Evolutionary conservation across 352 stramenopile species (phyloP).

Genomic region (Peronosclerospora sorghi): DNA sequence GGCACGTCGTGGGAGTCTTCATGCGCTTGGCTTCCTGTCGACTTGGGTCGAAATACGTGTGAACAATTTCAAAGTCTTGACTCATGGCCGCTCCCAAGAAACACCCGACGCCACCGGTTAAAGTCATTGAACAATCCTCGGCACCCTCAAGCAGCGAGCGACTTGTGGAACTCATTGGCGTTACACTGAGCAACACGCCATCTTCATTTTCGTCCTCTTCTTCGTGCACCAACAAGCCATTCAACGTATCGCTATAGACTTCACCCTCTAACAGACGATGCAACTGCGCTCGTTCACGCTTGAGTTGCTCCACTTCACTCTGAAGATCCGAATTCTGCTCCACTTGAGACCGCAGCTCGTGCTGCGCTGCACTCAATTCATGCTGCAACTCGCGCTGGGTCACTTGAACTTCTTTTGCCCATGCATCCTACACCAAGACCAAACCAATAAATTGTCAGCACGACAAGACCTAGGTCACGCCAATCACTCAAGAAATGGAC

Average conservation of each 20-base stretch:
- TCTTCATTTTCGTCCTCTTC: constrained; percentile 67
- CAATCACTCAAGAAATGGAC: constrained; percentile 19
- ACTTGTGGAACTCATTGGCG: constrained; percentile 19
- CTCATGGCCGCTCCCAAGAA: too few species aligned
- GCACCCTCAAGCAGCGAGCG: constrained; percentile 13
- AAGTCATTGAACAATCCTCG: too few species aligned
- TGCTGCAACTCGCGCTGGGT: constrained; percentile 69
- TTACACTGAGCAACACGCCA: constrained; percentile 65
- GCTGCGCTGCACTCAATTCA: constrained; percentile 47
- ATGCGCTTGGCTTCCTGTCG: too few species aligned
- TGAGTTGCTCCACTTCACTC: constrained; percentile 49
- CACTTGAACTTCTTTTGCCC: constrained; percentile 71
- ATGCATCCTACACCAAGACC: constrained; percentile 47
- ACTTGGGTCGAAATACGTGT: too few species aligned
- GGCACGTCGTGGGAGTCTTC: too few species aligned
- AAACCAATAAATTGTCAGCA: too few species aligned
- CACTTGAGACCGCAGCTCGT: constrained; percentile 56
- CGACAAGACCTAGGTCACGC: constrained; percentile 1
- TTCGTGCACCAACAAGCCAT: constrained; percentile 62
- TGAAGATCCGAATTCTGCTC: constrained; percentile 70
- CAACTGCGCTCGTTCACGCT: constrained; percentile 49
- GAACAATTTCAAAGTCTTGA: too few species aligned
- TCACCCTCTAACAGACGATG: constrained; percentile 52
- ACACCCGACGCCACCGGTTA: too few species aligned
- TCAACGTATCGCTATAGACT: constrained; percentile 57